Evolutionary conservation across 2,329 filamentous ascomycete species (phyloP), one percentile per base, ranked within the genome.

Genomic region (Hymenoscyphus repandus): DNA sequence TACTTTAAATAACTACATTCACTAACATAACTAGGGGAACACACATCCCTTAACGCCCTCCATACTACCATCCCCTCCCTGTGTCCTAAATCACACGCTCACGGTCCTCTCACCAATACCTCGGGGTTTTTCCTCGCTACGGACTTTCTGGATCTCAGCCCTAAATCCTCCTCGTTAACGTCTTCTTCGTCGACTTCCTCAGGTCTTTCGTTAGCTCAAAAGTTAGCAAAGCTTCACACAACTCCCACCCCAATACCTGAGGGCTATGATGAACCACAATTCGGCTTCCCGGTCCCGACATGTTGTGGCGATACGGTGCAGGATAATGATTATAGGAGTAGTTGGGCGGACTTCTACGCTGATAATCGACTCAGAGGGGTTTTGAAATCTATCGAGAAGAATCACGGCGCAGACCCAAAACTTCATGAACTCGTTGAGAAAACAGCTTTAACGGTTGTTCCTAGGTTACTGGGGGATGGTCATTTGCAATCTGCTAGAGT

Each of bases 231-330:
- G 62, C 72, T 96, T 41, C 92, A 96, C 68, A 84, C 79, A 2
- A 89, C 83, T 1, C 81, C 86, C 0, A 88, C 87, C 0, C 86
- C 88, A 0, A 67, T 74, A 0, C 83, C 84, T 1, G 67, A 77
- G 10, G 81, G 80, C 17, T 74, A 79, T 56, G 69, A 76, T 1
- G 73, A 64, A 34, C 81, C 82, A 2, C 74, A 83, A 69, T 96
- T 92, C 59, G 92, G 92, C 2, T 96, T 96, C 64, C 86, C 88
- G 0, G 84, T 86, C 0, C 72, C 86, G 1, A 96, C 91, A 0
- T 96, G 88, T 69, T 96, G 92, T 68, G 91, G 91, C 2, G 80
- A 88, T 41, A 93, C 89, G 6, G 78, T 78, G 37, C 92, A 96
- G 69, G 80, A 90, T 43, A 97, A 96, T 64, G 71, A 71, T 0